Evolutionary conservation across 192 early-diverging fungal genomes (phyloP).

Genomic region (Coemansia sp.): DNA sequence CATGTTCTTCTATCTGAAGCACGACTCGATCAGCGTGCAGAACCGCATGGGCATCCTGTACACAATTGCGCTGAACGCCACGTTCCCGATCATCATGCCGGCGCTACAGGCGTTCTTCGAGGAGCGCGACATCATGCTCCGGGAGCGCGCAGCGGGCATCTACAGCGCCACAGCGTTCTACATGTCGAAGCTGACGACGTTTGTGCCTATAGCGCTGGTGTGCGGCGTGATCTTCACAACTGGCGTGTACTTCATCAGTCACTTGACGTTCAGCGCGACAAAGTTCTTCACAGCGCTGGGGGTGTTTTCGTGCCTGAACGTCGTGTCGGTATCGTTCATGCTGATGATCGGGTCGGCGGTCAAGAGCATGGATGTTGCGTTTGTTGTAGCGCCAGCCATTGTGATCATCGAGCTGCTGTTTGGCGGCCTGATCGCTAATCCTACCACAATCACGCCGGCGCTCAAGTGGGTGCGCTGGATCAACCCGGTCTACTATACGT

Average conservation of each 20-base stretch:
- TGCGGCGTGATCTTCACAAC: conserved; percentile 35
- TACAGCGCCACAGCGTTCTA: conserved; percentile 65
- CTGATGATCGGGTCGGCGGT: conserved; percentile 48
- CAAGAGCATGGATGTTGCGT: conserved; percentile 36
- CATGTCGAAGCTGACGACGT: conserved; percentile 61
- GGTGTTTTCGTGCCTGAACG: conserved; percentile 35
- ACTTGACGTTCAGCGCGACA: conserved; percentile 26
- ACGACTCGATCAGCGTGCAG: conserved; percentile 49
- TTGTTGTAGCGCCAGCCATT: conserved; percentile 46
- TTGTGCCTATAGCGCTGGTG: conserved; percentile 43
- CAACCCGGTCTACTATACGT: conserved; percentile 48
- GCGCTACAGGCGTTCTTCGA: conserved; percentile 36
- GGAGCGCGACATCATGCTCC: conserved; percentile 59
- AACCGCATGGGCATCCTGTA: conserved; percentile 54
- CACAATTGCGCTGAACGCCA: conserved; percentile 55
- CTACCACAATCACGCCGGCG: conserved; percentile 39
- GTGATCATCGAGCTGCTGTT: conserved; percentile 49
- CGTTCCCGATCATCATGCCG: conserved; percentile 64
- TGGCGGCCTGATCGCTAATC: conserved; percentile 53
- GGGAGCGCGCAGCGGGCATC: conserved; percentile 62
- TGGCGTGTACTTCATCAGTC: conserved; percentile 49
- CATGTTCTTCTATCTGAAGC: conserved; percentile 57
- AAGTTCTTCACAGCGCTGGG: conserved; percentile 47
- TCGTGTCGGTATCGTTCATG: conserved; percentile 49
- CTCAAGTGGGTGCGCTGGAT: conserved; percentile 56